These are phyloP conservation scores for Phoma herbarum DNA, from an alignment of 2,329 filamentous ascomycete species.

Conservation along the genomic window DNA sequence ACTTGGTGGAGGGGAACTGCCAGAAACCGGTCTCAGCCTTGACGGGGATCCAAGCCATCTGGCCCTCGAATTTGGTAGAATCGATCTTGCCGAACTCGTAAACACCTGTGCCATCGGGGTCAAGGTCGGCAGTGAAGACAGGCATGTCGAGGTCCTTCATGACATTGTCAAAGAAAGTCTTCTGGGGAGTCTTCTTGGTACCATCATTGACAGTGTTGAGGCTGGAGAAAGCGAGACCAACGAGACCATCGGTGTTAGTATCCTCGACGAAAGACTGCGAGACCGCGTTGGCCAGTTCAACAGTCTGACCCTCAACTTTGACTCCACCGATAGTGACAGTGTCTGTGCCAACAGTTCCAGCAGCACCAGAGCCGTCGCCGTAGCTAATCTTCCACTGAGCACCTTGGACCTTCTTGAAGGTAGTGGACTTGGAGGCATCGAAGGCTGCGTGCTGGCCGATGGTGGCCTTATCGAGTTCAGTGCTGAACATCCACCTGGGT, in stretches of 20 bases:
- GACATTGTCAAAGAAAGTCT: conserved; percentile 79
- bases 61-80: conserved; percentile 67
- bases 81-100: conserved; percentile 82
- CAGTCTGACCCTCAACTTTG: conserved; percentile 67
- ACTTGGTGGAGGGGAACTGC: conserved; percentile 68
- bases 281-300: conserved; percentile 71
- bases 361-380: conserved; percentile 71
- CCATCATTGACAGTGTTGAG: conserved; percentile 65
- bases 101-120: conserved; percentile 66
- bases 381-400: conserved; percentile 71
- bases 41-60: conserved; percentile 69
- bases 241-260: conserved; percentile 70
- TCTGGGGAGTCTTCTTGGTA: conserved; percentile 68
- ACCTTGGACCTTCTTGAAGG: conserved; percentile 60
- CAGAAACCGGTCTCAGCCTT: conserved; percentile 73
- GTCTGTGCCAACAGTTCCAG: conserved; percentile 73
- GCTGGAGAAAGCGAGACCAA: conserved; percentile 72
- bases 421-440: conserved; percentile 61
- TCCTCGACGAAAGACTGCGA: conserved; percentile 67
- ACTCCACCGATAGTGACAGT: conserved; percentile 72
- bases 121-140: conserved; percentile 75
- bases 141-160: conserved; percentile 68
- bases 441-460: conserved; percentile 64
- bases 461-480: conserved; percentile 58
- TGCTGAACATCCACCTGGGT: conserved; percentile 73